A percentile compares a stretch with the other conserved stretches of the same genome.
These are phyloP conservation scores for Potentilla sterilis DNA, from an alignment of 306 rosid genomes.

Conservation along the genomic window DNA sequence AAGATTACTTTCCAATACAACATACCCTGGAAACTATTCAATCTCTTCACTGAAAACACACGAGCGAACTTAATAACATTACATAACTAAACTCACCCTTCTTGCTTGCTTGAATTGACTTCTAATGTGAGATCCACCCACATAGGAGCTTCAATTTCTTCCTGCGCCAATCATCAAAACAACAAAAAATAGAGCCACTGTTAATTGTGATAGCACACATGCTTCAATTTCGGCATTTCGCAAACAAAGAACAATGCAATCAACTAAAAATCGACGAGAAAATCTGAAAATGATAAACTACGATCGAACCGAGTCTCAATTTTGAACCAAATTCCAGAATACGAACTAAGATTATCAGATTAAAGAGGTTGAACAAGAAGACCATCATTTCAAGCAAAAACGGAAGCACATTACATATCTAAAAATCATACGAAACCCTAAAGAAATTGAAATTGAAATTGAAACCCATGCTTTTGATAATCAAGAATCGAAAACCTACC, in stretches of 20 bases:
- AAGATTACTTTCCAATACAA: constrained; percentile 8
- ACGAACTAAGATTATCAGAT: too few relatives aligned
- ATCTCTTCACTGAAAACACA: not conserved
- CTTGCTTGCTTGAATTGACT: constrained; percentile 35
- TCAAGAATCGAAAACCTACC: constrained; percentile 27
- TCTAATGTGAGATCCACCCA: constrained; percentile 73
- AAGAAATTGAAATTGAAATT: not conserved
- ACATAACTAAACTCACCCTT: constrained; percentile 41
- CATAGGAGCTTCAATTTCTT: constrained; percentile 80
- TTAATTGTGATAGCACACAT: not conserved
- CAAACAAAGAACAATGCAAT: not conserved
- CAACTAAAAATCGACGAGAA: not conserved
- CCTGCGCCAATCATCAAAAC: constrained; percentile 40
- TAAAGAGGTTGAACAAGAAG: not conserved
- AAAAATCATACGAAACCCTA: not conserved
- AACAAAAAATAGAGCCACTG: not conserved
- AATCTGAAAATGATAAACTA: not conserved
- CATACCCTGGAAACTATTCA: not conserved
- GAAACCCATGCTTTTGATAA: not conserved
- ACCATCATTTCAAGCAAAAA: not conserved
- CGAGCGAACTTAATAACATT: not conserved
- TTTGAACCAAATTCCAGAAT: not conserved
- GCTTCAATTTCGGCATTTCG: not conserved
- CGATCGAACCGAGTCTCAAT: not conserved
- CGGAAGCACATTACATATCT: not conserved